Base-by-base conservation (phyloP, 164 flowering plant genomes). In the Malania oleifera region DNA sequence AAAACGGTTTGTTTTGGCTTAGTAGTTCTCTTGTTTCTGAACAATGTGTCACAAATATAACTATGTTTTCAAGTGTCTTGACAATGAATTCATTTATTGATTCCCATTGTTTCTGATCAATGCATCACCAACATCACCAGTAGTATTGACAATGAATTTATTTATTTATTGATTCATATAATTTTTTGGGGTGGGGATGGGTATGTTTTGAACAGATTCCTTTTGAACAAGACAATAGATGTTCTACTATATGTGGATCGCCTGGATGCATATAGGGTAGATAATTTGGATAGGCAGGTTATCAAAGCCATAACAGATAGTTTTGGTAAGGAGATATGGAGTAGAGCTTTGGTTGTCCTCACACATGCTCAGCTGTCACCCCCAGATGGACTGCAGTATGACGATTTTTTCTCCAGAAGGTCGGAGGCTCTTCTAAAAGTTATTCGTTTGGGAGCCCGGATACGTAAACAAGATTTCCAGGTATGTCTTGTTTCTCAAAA, bases 301-400 rank as follows among this genome's bases (percentile, higher is more conserved):
- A 77, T 91, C 52, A 78, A 67, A 63, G 96, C 97, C 35, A 89
- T 95, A 56, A 84, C 88, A 10, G 83, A 84, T 38, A 79, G 77
- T 71, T 91, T 95, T 77, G 99, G 99, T n/a, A 84, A 80, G 70
- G 77, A 67, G 49, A 88, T 95, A 63, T 95, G 99, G 99, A 75
- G 61, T 43, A 82, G 85, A 73, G 80, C 81, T 63, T 43, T 84
- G 64, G 76, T 91, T 61, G 97, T 88, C 59, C 89, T 93, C 52
- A 86, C 96, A 38, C 98, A 93, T 81, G 98, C 92, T 54, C 97
- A 90, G 58, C 80, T 90, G 34, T 84, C 89, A 15, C 96, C 99
- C 28, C 99, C 99, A 20, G 99, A 91, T 80, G 93, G 85, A 14
- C 62, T 95, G 60, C 77, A 62, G 52, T 95, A 88, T 63, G 92